Conservation (phyloP, 805 yeast genomes). For the Debaryomyces maramus region DNA sequence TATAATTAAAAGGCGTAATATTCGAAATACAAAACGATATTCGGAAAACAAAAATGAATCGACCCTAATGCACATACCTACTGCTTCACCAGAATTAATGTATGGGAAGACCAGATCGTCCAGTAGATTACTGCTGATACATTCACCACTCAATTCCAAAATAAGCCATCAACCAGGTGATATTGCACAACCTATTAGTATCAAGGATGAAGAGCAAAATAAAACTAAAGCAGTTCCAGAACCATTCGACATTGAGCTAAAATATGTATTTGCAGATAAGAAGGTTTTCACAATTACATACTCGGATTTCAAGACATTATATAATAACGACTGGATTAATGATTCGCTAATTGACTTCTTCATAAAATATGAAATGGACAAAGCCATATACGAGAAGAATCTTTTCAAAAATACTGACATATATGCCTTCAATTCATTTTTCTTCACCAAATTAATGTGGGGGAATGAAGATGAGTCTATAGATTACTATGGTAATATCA, state of each 20-base stretch:
- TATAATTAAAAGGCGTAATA: background rate
- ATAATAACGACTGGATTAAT: conserved; percentile 84
- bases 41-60: background rate
- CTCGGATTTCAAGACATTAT: conserved; percentile 76
- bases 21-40: background rate
- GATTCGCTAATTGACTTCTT: conserved; percentile 88
- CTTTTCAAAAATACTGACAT: conserved; percentile 38
- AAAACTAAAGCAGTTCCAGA: background rate
- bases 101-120: conserved; percentile 2
- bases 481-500: conserved; percentile 60
- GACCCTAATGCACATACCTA: background rate
- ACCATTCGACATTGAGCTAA: conserved; percentile 22
- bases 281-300: conserved; percentile 57
- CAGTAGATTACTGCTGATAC: too few species aligned
- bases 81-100: conserved; percentile 1
- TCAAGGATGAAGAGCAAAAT: background rate
- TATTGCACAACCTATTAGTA: conserved; percentile 1
- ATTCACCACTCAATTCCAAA: too few species aligned
- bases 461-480: conserved; percentile 20
- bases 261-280: conserved; percentile 53
- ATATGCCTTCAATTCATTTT: conserved; percentile 77
- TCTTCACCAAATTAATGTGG: conserved; percentile 62
- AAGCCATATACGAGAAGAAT: conserved; percentile 21
- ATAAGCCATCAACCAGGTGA: background rate
- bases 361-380: conserved; percentile 55